Evolutionary conservation across 1,139 yeast species (phyloP), one percentile per base, ranked within the genome.

Genomic region (Blastobotrys proliferans): DNA sequence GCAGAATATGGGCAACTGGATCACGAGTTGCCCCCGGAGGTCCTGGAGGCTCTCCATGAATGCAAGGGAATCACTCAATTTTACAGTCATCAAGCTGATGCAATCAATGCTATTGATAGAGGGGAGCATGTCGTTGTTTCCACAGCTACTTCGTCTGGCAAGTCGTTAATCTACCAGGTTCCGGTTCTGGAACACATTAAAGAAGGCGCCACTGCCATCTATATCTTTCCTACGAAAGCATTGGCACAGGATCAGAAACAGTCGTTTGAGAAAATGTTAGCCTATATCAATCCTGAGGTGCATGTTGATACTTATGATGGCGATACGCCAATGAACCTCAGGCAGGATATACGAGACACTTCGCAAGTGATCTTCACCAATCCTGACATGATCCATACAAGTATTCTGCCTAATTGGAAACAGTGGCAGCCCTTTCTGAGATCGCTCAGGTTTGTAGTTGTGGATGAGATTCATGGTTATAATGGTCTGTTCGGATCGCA

Each of bases 141-240:
- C 17, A 94, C 98, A 0, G 79, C 97, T 0, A 92, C 99, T 0
- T 87, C 97, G 1, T 87, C 97, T 0, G 99, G 99, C 33, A 92
- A 92, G 55, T 88, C 97, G 0, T 67, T 92, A 43, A 83, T 94
- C 25, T 92, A 88, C 58, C 98, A 92, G 62, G 64, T 88, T 1
- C 95, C 97, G 0, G 86, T 92, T 3, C 62, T 90, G 8, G 67
- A 73, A 42, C 63, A 70, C 3, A 55, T 80, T 4, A 21, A 28
- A 10, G 31, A 35, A 8, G 72, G 76, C 5, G 65, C 84, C 0
- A 84, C 95, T 0, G 87, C 95, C 2, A 72, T 94, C 67, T 87
- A 85, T 55, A 80, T 92, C 6, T 92, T 92, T 56, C 98, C 99
- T 1, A 92, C 99, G 0, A 92, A 92, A 57, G 98, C 99, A 0